Evolutionary conservation across 2,329 filamentous ascomycete species (phyloP), one percentile per base, ranked within the genome.

Genomic region (Myriosclerotinia scirpicola): DNA sequence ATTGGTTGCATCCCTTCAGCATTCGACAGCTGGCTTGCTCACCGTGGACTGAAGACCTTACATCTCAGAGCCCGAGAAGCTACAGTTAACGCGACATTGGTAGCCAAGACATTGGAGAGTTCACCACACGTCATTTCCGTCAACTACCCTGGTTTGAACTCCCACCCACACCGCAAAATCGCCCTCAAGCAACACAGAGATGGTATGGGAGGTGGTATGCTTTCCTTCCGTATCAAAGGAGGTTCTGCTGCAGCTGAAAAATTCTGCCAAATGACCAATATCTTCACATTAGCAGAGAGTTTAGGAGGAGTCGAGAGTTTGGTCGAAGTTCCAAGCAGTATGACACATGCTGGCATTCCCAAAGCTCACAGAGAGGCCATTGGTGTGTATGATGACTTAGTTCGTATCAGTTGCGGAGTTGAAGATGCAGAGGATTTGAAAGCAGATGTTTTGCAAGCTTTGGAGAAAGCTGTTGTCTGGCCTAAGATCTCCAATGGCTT

Each of bases 11-110:
- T 99, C 5, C 95, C 95, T 63, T 96, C 92, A 0, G 85, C 95
- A 52, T 99, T 99, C 76, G 95, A 99, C 83, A 93, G 90, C 81
- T 99, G 95, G 95, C 91, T 99, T 70, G 95, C 95, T 60, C 95
- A 99, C 81, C 90, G 95, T 71, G 95, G 95, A 73, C 85, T 97
- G 73, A 99, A 99, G 85, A 99, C 95, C 5, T 86, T 99, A 53
- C 95, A 99, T 80, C 85, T 99, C 58, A 91, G 95, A 74, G 94
- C 92, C 12, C 87, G 90, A 70, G 92, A 96, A 79, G 92, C 94
- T 22, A 90, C 85, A 71, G 83, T 81, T 73, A 98, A 98, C 79
- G 95, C 94, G 12, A 87, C 87, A 9, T 82, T 86, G 56, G 87
- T 99, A 36, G 93, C 93, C 12, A 79, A 81, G 55, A 88, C 90